phyloP scores from a whole-genome alignment of 2,329 filamentous ascomycete genomes.

The Botrytis galanthina region DNA sequence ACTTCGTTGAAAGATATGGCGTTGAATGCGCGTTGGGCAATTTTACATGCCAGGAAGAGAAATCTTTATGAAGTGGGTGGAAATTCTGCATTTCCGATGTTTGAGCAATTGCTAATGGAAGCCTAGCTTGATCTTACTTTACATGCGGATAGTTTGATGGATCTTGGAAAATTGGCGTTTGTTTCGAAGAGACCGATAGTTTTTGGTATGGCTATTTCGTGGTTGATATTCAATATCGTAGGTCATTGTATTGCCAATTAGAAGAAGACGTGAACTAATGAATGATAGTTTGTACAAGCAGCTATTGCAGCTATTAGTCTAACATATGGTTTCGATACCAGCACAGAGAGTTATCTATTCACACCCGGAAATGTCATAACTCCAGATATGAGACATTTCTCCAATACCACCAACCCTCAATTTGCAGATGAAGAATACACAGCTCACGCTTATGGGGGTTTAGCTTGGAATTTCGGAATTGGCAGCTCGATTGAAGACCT shows the following conservation, averaged over 20 bases:
- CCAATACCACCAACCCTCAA: constrained; percentile 32
- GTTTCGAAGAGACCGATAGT: constrained; percentile 35
- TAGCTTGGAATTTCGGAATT: constrained; percentile 39
- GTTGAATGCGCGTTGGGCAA: constrained; percentile 47
- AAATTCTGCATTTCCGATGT: neutral
- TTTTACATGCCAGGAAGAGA: constrained; percentile 42
- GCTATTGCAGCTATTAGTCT: constrained; percentile 45
- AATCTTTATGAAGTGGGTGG: constrained; percentile 42
- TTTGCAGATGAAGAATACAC: constrained; percentile 43
- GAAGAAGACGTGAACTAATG: neutral
- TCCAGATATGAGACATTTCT: constrained; percentile 41
- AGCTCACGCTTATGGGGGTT: constrained; percentile 45
- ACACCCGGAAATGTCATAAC: constrained; percentile 40
- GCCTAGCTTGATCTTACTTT: constrained; percentile 38
- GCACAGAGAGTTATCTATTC: constrained; percentile 39
- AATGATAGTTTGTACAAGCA: constrained; percentile 42
- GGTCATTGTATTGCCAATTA: constrained; percentile 17
- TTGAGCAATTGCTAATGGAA: constrained; percentile 14
- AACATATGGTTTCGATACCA: constrained; percentile 44
- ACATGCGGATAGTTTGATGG: constrained; percentile 38
- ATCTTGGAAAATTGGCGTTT: constrained; percentile 36
- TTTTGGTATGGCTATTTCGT: constrained; percentile 33
- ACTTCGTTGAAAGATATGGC: constrained; percentile 46
- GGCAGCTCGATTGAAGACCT: constrained; percentile 22
- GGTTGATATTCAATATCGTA: constrained; percentile 40